Conservation (phyloP, 2,329 filamentous ascomycete species). For the Alternaria sp. region DNA sequence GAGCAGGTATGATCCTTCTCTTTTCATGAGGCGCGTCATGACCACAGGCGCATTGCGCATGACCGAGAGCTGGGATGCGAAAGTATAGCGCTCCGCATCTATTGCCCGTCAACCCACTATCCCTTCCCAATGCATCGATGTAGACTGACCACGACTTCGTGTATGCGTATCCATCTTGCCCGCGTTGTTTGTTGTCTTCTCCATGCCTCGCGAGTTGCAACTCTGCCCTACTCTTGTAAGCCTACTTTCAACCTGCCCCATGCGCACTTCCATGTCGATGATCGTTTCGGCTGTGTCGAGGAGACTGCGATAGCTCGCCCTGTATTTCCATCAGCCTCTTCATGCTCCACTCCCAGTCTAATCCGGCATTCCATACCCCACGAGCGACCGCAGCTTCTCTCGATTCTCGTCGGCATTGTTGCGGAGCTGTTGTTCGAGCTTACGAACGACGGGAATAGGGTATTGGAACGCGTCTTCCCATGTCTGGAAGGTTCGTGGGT, state of each 20-base stretch:
- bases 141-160: slow-evolving; percentile 53
- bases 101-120: slow-evolving; percentile 31
- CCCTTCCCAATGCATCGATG: slow-evolving; percentile 4
- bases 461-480: slow-evolving; percentile 75
- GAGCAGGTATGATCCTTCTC: slow-evolving; percentile 61
- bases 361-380: slow-evolving; percentile 61
- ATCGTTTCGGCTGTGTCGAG: slow-evolving; percentile 94
- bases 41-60: slow-evolving; percentile 64
- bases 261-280: slow-evolving; percentile 83
- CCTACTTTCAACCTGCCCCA: slow-evolving; percentile 74
- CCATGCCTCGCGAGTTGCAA: slow-evolving; percentile 77
- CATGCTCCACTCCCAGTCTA: not conserved
- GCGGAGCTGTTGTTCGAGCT: slow-evolving; percentile 70
- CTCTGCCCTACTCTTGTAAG: slow-evolving; percentile 76
- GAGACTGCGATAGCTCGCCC: slow-evolving; percentile 81
- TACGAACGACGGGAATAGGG: slow-evolving; percentile 68
- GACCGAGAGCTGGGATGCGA: slow-evolving; percentile 66
- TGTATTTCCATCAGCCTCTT: slow-evolving; percentile 40
- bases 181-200: slow-evolving; percentile 68
- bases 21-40: slow-evolving; percentile 63
- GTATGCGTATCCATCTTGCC: slow-evolving; percentile 58
- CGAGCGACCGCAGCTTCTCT: slow-evolving; percentile 71
- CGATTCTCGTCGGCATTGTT: slow-evolving; percentile 69
- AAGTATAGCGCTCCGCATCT: slow-evolving; percentile 57
- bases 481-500: slow-evolving; percentile 64